Conservation (phyloP, 306 rosid species). For the Carpinus viminea region DNA sequence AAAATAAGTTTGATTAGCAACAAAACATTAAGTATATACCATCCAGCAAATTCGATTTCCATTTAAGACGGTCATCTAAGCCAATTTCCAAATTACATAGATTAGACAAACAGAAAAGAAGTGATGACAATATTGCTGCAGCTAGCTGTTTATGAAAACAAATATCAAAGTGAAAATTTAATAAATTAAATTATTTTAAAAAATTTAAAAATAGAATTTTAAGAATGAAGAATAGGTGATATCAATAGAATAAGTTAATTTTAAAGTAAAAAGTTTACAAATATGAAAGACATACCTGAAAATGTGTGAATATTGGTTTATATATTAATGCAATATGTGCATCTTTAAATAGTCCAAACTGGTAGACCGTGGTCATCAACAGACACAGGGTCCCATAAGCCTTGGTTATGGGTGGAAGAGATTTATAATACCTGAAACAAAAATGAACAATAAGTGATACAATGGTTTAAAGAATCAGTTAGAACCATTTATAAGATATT, state of each 20-base stretch:
- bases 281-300: conserved; percentile 59
- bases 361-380: conserved; percentile 59
- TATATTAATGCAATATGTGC: conserved; percentile 40
- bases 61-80: background rate
- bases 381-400: conserved; percentile 82
- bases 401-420: conserved; percentile 95
- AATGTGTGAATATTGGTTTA: conserved; percentile 41
- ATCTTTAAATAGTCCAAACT: conserved; percentile 44
- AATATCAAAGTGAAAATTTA: background rate
- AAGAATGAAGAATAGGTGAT: conserved; percentile 8
- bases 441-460: conserved; percentile 13
- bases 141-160: background rate
- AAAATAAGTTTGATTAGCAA: background rate
- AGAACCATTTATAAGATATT: background rate
- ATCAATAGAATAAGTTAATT: conserved; percentile 5
- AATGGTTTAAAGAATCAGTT: conserved; percentile 1
- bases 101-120: background rate
- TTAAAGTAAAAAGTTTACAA: background rate
- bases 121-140: background rate
- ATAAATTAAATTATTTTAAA: background rate
- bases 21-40: background rate
- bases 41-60: background rate
- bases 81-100: background rate
- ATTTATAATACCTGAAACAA: conserved; percentile 63
- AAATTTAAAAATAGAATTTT: conserved; percentile 1